Evolutionary conservation across 164 flowering plant genomes (phyloP).

Genomic region (Umbellularia californica): DNA sequence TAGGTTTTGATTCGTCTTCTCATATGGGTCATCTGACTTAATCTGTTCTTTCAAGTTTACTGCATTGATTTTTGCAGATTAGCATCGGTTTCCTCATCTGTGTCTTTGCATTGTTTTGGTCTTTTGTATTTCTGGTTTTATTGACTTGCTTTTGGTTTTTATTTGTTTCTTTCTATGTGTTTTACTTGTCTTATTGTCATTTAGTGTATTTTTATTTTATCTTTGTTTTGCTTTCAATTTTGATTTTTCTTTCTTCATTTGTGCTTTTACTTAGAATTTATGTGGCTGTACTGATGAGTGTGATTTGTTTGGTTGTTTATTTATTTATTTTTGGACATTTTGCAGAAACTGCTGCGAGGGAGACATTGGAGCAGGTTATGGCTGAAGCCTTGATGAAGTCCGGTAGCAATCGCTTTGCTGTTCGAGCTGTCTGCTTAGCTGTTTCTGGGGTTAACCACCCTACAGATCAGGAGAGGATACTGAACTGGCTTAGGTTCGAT

Average conservation of each 20-base stretch:
- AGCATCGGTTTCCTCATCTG: neutral
- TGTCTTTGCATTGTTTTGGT: no score
- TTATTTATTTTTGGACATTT: neutral
- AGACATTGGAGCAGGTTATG: slow-evolving; percentile 74
- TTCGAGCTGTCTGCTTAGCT: slow-evolving; percentile 84
- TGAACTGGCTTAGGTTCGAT: slow-evolving; percentile 80
- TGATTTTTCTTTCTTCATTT: neutral
- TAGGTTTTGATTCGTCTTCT: neutral
- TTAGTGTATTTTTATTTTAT: no score
- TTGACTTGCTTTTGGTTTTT: no score
- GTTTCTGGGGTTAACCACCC: slow-evolving; percentile 94
- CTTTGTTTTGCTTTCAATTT: neutral
- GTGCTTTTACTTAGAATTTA: neutral
- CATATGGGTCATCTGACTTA: neutral
- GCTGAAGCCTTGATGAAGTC: slow-evolving; percentile 69
- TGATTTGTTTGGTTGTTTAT: neutral
- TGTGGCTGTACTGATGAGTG: neutral
- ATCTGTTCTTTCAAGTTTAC: no score
- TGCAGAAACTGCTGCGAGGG: slow-evolving; percentile 79
- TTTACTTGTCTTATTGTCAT: no score
- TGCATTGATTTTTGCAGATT: no score
- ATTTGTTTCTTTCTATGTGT: no score
- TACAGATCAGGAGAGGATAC: slow-evolving; percentile 65
- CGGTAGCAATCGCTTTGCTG: slow-evolving; percentile 53
- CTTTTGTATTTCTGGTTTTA: no score